These are phyloP conservation scores for Pisolithus tinctorius DNA, from an alignment of 768 basidiomycete genomes.

Conservation along the genomic window DNA sequence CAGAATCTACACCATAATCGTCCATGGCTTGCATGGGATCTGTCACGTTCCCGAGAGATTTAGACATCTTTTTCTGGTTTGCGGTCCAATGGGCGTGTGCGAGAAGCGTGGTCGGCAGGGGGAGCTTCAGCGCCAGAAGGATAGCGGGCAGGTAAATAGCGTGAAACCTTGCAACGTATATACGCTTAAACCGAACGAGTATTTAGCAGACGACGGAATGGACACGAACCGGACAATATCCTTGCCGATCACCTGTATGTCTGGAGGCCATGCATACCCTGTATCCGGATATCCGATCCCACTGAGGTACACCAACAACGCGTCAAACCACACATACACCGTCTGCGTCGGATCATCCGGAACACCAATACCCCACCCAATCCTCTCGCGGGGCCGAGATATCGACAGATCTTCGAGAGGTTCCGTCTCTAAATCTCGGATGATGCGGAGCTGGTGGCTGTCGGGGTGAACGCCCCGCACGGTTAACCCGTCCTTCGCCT, in stretches of 20 bases:
- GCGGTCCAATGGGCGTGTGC: slow-evolving; percentile 87
- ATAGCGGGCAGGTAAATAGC: slow-evolving; percentile 85
- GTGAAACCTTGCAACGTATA: slow-evolving; percentile 57
- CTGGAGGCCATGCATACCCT: slow-evolving; percentile 60
- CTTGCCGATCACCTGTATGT: slow-evolving; percentile 87
- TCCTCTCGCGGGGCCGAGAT: slow-evolving; percentile 67
- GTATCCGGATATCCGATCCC: slow-evolving; percentile 54
- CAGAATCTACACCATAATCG: slow-evolving; percentile 61
- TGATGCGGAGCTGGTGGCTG: slow-evolving; percentile 47
- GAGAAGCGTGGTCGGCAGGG: slow-evolving; percentile 44
- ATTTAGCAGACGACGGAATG: background rate
- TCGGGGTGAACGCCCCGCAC: slow-evolving; percentile 46
- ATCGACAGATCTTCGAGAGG: slow-evolving; percentile 72
- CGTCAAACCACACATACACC: slow-evolving; percentile 95
- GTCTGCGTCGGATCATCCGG: slow-evolving; percentile 76
- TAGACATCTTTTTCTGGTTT: slow-evolving; percentile 82
- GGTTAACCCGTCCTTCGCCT: slow-evolving; percentile 4
- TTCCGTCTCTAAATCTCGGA: slow-evolving; percentile 35
- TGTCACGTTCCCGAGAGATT: slow-evolving; percentile 80
- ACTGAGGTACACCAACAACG: slow-evolving; percentile 77
- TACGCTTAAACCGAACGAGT: background rate
- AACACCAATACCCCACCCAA: slow-evolving; percentile 82
- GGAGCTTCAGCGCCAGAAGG: slow-evolving; percentile 60
- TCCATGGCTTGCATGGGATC: slow-evolving; percentile 73
- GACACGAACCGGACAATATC: slow-evolving; percentile 67